Evolutionary conservation across 495 filamentous ascomycete genomes (phyloP).

Genomic region (Penicillium atrosanguineum): DNA sequence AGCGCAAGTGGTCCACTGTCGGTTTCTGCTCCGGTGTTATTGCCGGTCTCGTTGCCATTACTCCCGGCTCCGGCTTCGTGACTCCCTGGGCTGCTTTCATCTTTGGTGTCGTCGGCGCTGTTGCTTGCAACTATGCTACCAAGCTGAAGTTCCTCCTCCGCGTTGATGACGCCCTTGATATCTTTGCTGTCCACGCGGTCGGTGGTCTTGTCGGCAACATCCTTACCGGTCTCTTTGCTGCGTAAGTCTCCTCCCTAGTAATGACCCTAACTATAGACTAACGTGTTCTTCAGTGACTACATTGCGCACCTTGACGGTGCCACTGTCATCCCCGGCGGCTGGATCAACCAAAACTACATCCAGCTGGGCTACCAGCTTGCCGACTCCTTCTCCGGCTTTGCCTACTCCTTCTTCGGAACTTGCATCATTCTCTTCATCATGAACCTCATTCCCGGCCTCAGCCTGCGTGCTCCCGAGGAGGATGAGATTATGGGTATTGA

Average conservation of each 20-base stretch:
- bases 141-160: conserved; percentile 89
- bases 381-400: conserved; percentile 77
- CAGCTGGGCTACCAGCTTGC: conserved; percentile 88
- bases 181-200: conserved; percentile 88
- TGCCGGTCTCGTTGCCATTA: conserved; percentile 89
- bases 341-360: conserved; percentile 87
- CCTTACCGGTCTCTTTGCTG: conserved; percentile 86
- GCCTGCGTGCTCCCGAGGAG: conserved; percentile 76
- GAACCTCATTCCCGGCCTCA: conserved; percentile 81
- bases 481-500: conserved; percentile 91
- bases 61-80: conserved; percentile 88
- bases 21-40: conserved; percentile 96
- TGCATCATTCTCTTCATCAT: conserved; percentile 84
- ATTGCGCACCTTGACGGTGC: conserved; percentile 84
- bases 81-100: conserved; percentile 89
- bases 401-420: conserved; percentile 84
- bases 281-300: conserved; percentile 58
- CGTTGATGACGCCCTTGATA: conserved; percentile 89
- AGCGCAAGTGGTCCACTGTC: conserved; percentile 95
- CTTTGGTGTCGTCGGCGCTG: conserved; percentile 80
- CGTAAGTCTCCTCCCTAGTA: conserved; percentile 48
- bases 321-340: conserved; percentile 73
- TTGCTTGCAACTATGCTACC: conserved; percentile 90
- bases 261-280: conserved; percentile 1
- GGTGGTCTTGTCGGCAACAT: conserved; percentile 90